Conservation (phyloP, 805 yeast species). For the Wickerhamiella slavikovae region DNA sequence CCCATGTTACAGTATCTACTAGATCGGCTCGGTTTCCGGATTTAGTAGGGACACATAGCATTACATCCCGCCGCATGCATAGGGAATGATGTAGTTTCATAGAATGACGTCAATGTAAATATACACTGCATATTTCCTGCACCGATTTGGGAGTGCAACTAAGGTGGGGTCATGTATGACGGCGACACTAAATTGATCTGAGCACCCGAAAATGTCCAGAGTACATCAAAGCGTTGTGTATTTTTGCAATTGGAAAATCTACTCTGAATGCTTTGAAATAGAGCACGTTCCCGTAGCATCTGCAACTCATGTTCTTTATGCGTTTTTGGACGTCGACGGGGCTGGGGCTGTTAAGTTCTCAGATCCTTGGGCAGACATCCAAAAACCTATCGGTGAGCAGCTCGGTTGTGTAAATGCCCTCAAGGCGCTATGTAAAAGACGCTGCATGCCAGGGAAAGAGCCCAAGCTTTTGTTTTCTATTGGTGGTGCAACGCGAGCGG, state of each 20-base stretch:
- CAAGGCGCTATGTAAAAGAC: conserved; percentile 25
- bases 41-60: too few species aligned
- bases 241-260: conserved; percentile 39
- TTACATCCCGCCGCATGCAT: too few species aligned
- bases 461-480: conserved; percentile 49
- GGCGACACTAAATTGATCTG: too few species aligned
- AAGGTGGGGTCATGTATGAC: too few species aligned
- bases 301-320: conserved; percentile 54
- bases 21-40: too few species aligned
- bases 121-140: too few species aligned
- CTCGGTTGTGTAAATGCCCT: conserved; percentile 26
- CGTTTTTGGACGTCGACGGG: conserved; percentile 43
- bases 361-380: conserved; percentile 49
- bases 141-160: too few species aligned
- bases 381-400: conserved; percentile 10
- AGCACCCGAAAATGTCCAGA: too few species aligned
- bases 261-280: conserved; percentile 37
- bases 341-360: conserved; percentile 34
- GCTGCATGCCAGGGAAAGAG: conserved; percentile 19
- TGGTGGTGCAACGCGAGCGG: conserved; percentile 57
- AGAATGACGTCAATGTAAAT: too few species aligned
- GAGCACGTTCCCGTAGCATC: conserved; percentile 34
- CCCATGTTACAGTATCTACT: too few species aligned
- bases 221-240: too few species aligned
- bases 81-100: too few species aligned